phyloP scores from a whole-genome alignment of 208 protist genomes.

The Naegleria gruberi region DNA sequence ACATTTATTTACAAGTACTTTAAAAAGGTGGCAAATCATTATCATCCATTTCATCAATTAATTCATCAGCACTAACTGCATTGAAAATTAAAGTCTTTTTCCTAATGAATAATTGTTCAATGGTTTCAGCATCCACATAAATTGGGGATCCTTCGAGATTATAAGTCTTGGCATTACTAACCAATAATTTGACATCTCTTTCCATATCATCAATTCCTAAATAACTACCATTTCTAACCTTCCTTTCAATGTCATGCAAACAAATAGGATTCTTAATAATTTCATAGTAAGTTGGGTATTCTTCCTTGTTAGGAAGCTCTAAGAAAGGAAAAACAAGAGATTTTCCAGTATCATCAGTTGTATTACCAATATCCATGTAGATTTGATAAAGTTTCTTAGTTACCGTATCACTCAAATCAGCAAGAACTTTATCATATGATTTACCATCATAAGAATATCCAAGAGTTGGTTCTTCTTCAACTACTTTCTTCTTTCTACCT shows the following conservation, averaged over 20 bases:
- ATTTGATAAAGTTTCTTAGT: not conserved
- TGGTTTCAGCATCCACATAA: not conserved
- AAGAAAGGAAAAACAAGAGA: not conserved
- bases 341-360: not conserved
- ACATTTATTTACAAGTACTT: too few relatives aligned
- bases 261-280: not conserved
- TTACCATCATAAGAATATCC: not conserved
- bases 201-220: not conserved
- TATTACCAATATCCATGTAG: not conserved
- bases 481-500: too few relatives aligned
- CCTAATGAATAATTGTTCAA: not conserved
- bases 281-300: conserved; percentile 4
- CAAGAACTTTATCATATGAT: not conserved
- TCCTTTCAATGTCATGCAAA: not conserved
- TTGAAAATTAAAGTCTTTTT: too few relatives aligned
- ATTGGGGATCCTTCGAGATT: not conserved
- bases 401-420: not conserved
- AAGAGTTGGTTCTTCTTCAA: not conserved
- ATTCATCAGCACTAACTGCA: too few relatives aligned
- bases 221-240: not conserved
- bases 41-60: too few relatives aligned
- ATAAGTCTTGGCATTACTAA: not conserved
- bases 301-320: not conserved
- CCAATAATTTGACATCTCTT: not conserved
- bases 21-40: too few relatives aligned